Evolutionary conservation across 2,329 filamentous ascomycete genomes (phyloP).

Genomic region (Zalaria obscura): DNA sequence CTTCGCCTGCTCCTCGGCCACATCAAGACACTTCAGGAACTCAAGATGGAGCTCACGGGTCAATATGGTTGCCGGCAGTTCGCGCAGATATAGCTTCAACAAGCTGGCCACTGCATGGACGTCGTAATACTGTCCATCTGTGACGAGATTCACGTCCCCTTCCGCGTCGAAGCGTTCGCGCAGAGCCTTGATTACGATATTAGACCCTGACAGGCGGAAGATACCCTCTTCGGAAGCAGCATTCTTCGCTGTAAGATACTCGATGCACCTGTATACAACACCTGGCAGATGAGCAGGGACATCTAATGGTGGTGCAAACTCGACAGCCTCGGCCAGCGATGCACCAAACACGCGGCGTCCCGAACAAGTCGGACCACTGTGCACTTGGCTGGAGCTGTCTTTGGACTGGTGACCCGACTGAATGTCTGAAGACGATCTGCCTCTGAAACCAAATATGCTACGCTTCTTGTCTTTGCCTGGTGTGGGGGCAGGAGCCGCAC

Average conservation of each 20-base stretch:
- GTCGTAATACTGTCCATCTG: conserved; percentile 75
- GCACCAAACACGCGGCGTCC: conserved; percentile 69
- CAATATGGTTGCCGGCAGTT: conserved; percentile 80
- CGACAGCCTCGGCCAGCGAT: conserved; percentile 71
- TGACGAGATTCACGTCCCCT: conserved; percentile 73
- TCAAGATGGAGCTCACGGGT: conserved; percentile 82
- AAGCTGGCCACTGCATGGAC: conserved; percentile 92
- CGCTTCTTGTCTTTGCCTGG: conserved; percentile 73
- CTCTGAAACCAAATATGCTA: conserved; percentile 50
- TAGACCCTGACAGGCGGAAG: conserved; percentile 93
- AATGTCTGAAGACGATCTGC: conserved; percentile 55
- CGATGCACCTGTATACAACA: conserved; percentile 88
- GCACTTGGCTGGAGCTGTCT: conserved; percentile 11
- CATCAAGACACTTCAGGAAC: conserved; percentile 58
- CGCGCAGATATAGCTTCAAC: conserved; percentile 84
- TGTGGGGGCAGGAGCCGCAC: conserved; percentile 28
- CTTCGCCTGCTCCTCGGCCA: conserved; percentile 62
- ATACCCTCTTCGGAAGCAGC: conserved; percentile 84
- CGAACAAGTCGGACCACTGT: neutral
- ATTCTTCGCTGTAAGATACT: conserved; percentile 75
- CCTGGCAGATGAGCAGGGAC: conserved; percentile 67
- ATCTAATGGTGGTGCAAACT: conserved; percentile 60
- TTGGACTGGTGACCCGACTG: conserved; percentile 9
- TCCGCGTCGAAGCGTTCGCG: conserved; percentile 89
- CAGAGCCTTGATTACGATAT: conserved; percentile 79